phyloP scores from a whole-genome alignment of 164 flowering plant species.

The Stephania cephalantha region DNA sequence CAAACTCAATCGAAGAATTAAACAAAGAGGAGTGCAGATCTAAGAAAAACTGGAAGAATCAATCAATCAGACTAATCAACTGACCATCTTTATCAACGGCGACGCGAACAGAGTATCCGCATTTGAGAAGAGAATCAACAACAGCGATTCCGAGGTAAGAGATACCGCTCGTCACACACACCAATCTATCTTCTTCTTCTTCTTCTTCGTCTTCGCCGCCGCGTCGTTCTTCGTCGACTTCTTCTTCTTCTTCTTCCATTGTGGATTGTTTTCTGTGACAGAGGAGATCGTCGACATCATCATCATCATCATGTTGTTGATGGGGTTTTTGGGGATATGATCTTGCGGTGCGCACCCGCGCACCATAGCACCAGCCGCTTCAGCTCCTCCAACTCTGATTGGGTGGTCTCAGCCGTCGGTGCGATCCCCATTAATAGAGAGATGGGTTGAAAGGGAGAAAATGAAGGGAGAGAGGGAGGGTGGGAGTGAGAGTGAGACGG shows the following conservation, averaged over 20 bases:
- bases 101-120: constrained; percentile 64
- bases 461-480: no score
- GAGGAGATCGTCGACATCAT: no score
- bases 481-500: not conserved
- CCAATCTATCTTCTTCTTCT: constrained; percentile 31
- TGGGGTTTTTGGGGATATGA: not conserved
- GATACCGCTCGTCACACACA: constrained; percentile 76
- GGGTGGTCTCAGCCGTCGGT: constrained; percentile 23
- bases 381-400: constrained; percentile 42
- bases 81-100: constrained; percentile 58
- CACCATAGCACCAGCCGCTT: constrained; percentile 7
- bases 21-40: not conserved
- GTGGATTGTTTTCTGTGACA: no score
- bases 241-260: constrained; percentile 4
- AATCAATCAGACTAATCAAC: not conserved
- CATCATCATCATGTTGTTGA: no score
- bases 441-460: no score
- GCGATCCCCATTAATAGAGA: constrained; percentile 39
- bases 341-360: not conserved
- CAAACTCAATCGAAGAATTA: no score
- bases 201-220: not conserved
- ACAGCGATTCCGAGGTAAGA: constrained; percentile 68
- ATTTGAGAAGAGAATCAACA: constrained; percentile 42
- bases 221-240: constrained; percentile 2
- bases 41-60: not conserved